These are phyloP conservation scores for Didymellaceae sp. DNA, from an alignment of 2,329 filamentous ascomycete genomes.

Conservation along the genomic window DNA sequence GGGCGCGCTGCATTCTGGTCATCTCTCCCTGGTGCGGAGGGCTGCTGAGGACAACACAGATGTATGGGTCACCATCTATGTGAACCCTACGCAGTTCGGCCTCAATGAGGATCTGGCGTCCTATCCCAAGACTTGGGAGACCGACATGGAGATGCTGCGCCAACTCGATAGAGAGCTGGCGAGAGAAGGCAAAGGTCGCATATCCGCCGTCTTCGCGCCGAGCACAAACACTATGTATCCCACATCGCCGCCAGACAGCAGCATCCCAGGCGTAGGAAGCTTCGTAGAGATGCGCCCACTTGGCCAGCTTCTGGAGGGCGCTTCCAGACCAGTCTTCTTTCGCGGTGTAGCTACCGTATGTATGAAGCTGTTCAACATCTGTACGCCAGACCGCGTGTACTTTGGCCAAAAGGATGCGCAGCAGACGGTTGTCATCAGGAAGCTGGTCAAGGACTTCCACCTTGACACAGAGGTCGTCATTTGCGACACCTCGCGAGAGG, in stretches of 20 bases:
- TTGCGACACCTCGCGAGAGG: constrained; percentile 75
- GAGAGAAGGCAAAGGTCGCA: constrained; percentile 61
- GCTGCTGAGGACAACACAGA: constrained; percentile 85
- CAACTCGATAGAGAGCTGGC: constrained; percentile 75
- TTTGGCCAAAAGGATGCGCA: constrained; percentile 99
- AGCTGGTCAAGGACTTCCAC: constrained; percentile 87
- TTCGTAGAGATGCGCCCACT: constrained; percentile 93
- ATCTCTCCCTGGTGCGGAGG: constrained; percentile 82
- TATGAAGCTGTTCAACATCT: constrained; percentile 90
- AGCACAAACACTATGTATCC: constrained; percentile 88
- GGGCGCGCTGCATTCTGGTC: constrained; percentile 94
- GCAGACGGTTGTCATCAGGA: constrained; percentile 87
- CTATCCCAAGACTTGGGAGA: constrained; percentile 89
- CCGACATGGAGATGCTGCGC: constrained; percentile 72
- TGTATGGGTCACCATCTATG: constrained; percentile 90
- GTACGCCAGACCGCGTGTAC: constrained; percentile 78
- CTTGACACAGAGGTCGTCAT: constrained; percentile 77
- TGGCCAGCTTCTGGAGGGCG: constrained; percentile 80
- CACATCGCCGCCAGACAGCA: constrained; percentile 73
- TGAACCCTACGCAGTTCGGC: constrained; percentile 97
- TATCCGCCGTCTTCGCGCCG: constrained; percentile 87
- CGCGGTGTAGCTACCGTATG: constrained; percentile 94
- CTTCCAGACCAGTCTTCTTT: constrained; percentile 90
- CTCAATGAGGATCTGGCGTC: constrained; percentile 83
- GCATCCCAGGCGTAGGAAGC: constrained; percentile 77